Conservation (phyloP, 805 yeast species). For the Candida yuanshanica region DNA sequence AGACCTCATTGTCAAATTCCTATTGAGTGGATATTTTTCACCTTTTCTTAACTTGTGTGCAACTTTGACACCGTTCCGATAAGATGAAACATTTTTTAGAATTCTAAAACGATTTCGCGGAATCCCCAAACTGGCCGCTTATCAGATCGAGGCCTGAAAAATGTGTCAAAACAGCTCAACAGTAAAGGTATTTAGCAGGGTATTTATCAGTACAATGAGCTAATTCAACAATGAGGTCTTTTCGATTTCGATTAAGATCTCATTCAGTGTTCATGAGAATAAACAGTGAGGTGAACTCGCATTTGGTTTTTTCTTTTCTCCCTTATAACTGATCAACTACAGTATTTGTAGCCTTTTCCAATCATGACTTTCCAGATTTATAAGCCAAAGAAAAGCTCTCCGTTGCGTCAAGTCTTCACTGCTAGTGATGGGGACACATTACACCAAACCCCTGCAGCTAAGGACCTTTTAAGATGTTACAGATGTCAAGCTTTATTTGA, state of each 20-base stretch:
- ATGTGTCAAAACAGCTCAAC: neutral
- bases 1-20: slow-evolving; percentile 9
- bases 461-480: neutral
- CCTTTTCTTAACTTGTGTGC: too few relatives aligned
- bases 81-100: neutral
- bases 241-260: neutral
- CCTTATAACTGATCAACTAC: neutral
- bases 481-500: neutral
- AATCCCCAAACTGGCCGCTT: neutral
- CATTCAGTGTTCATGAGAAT: too few relatives aligned
- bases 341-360: too few relatives aligned
- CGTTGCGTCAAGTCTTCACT: neutral
- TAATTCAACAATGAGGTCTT: neutral
- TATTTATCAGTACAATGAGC: too few relatives aligned
- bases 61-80: too few relatives aligned
- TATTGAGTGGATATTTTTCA: too few relatives aligned
- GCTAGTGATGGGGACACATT: too few relatives aligned
- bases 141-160: neutral
- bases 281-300: neutral
- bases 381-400: neutral
- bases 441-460: neutral
- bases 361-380: neutral
- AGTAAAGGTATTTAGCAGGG: too few relatives aligned
- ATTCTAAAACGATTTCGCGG: neutral
- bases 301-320: neutral